Evolutionary conservation across 345 rosid genomes (phyloP), one percentile per base, ranked within the genome.

Genomic region (Eucalyptus pumila): DNA sequence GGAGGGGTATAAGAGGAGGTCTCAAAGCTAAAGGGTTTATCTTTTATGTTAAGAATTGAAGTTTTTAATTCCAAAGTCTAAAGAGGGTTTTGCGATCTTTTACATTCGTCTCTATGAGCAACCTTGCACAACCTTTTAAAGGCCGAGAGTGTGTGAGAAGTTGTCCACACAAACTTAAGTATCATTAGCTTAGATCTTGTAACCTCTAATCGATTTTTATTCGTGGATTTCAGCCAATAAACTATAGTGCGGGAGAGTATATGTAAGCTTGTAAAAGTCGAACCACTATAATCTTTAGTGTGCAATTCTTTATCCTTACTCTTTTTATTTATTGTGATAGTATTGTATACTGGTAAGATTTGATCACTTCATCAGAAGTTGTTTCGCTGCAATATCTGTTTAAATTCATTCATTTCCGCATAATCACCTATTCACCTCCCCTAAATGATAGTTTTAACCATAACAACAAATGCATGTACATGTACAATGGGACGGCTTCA

Each of bases 191-290:
- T 0, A 52, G 0, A 52, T 52, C 4, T 19, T 19, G 2, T 52
- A 52, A 52, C 10, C 1, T 19, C 0, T 52, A 0, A 8, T 21
- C 2, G 5, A 0, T 52, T 52, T 0, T 52, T 52, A 52, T 21
- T 21, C 0, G 0, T 19, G 5, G 26, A 52, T 52, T 52, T 0
- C 4, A 0, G 2, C 10, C 1, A 52, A 19, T 52, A 52, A 0
- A 1, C 1, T 8, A 2, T 52, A 21, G 26, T 2, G 0, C 0
- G 0, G 4, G 24, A 52, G 24, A 52, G 1, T 52, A 2, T 0
- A 52, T 0, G 0, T 1, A 19, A 19, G 10, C 24, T 52, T 52
- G 11, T 2, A 52, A 52, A 52, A 52, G 5, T 1, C 1, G 0
- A 52, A 52, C 10, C 24, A 52, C 10, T 8, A 52, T 1, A 7